phyloP scores from a whole-genome alignment of 139 green algal genomes.

The Tetraselmis chui region DNA sequence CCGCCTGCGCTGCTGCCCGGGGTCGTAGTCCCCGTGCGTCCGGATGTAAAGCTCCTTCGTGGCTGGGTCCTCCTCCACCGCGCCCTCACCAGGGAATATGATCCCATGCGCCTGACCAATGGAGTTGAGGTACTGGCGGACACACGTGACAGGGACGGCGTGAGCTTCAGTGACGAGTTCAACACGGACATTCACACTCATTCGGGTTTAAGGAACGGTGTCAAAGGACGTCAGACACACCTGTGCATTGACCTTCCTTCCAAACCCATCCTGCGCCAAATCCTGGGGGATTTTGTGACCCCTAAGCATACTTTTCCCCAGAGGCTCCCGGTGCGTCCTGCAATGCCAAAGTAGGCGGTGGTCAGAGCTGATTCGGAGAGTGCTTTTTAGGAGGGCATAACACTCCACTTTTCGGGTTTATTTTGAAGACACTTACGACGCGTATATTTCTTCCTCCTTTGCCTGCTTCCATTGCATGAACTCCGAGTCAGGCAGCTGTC shows the following conservation, averaged over 20 bases:
- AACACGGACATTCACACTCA: too few species aligned
- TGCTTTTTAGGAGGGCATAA: too few species aligned
- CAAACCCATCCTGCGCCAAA: constrained; percentile 42
- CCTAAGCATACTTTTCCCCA: constrained; percentile 41
- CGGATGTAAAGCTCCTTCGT: constrained; percentile 14
- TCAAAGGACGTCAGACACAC: too few species aligned
- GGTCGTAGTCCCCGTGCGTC: constrained; percentile 22
- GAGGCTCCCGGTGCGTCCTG: constrained; percentile 50
- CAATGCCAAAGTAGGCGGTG: too few species aligned
- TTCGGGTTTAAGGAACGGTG: too few species aligned
- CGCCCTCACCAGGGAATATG: constrained; percentile 8
- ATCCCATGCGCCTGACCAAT: constrained; percentile 3
- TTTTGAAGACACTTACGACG: constrained; percentile 31
- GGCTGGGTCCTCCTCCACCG: background rate
- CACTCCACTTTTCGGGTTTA: too few species aligned
- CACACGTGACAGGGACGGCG: too few species aligned
- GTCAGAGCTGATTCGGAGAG: too few species aligned
- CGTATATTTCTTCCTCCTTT: constrained; percentile 49
- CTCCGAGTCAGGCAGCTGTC: constrained; percentile 39
- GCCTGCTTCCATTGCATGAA: constrained; percentile 54
- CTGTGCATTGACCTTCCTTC: constrained; percentile 38
- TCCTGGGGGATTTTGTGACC: constrained; percentile 50
- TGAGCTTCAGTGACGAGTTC: too few species aligned
- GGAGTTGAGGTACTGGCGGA: background rate
- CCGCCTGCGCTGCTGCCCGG: constrained; percentile 17